Percentiles rank a stretch among this genome's conserved stretches.
These are phyloP conservation scores for Ustilago lituana DNA, from an alignment of 1,284 basidiomycete species.

Conservation along the genomic window DNA sequence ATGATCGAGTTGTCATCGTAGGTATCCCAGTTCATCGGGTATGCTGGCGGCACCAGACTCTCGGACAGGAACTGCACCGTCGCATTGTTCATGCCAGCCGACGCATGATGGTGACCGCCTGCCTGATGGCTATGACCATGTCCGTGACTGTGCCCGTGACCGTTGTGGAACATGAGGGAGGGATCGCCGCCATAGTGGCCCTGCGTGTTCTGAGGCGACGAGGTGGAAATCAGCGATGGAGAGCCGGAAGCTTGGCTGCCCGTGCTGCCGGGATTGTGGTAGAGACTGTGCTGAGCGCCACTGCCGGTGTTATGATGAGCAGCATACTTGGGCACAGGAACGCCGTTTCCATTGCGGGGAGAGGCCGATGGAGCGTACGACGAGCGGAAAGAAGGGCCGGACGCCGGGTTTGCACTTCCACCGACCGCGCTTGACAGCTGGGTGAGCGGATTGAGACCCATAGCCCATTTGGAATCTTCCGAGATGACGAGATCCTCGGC, in stretches of 20 bases:
- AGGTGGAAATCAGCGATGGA: conserved; percentile 25
- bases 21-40: conserved; percentile 50
- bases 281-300: conserved; percentile 19
- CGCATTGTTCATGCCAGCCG: conserved; percentile 9
- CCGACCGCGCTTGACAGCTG: conserved; percentile 25
- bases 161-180: conserved; percentile 21
- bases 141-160: conserved; percentile 14
- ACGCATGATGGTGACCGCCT: conserved; percentile 2
- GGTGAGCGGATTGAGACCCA: conserved; percentile 43
- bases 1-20: conserved; percentile 52
- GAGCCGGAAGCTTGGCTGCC: conserved; percentile 34
- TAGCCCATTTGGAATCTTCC: conserved; percentile 46
- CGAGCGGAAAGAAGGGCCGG: conserved; percentile 13
- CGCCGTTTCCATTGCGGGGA: conserved; percentile 11
- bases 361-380: conserved; percentile 18
- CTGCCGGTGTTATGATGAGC: conserved; percentile 10
- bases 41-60: conserved; percentile 40
- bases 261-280: conserved; percentile 16
- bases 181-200: conserved; percentile 13
- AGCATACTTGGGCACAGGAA: conserved; percentile 14
- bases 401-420: neutral
- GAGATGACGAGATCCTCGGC: conserved; percentile 46
- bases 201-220: conserved; percentile 18
- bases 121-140: conserved; percentile 3
- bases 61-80: conserved; percentile 41